A percentile compares a stretch with the other conserved stretches of the same genome.
These are phyloP conservation scores for Haberlea rhodopensis DNA, from an alignment of 257 asterid species.

Conservation along the genomic window DNA sequence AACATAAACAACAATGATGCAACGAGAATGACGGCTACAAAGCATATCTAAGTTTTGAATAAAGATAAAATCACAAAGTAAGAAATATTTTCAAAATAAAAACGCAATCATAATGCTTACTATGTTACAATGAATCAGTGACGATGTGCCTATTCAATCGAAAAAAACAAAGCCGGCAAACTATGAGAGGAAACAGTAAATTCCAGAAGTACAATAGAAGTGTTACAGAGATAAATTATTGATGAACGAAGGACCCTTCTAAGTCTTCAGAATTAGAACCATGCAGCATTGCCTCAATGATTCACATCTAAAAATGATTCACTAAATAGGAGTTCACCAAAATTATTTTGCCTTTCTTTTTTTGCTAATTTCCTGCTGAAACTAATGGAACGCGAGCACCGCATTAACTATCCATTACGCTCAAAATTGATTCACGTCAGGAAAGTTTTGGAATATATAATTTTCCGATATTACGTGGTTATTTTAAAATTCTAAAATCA, in stretches of 20 bases:
- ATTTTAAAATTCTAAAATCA: too few species aligned
- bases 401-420: constrained; percentile 13
- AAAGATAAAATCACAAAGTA: background rate
- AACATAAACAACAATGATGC: too few species aligned
- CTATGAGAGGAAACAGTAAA: too few species aligned
- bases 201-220: too few species aligned
- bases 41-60: too few species aligned
- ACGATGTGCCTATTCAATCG: constrained; percentile 12
- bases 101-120: constrained; percentile 5
- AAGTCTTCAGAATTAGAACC: constrained; percentile 13
- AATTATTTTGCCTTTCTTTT: constrained; percentile 7
- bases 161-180: too few species aligned
- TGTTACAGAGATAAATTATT: too few species aligned
- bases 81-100: constrained; percentile 1
- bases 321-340: constrained; percentile 16
- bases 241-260: constrained; percentile 7
- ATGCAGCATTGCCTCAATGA: background rate
- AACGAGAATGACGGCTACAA: too few species aligned
- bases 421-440: too few species aligned
- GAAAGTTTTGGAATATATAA: too few species aligned
- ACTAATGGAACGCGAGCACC: constrained; percentile 14
- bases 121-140: background rate
- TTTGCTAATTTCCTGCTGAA: constrained; percentile 13
- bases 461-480: too few species aligned
- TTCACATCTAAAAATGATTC: constrained; percentile 7